These are phyloP conservation scores for Canna indica DNA, from an alignment of 176 grass and related monocot genomes.

Conservation along the genomic window DNA sequence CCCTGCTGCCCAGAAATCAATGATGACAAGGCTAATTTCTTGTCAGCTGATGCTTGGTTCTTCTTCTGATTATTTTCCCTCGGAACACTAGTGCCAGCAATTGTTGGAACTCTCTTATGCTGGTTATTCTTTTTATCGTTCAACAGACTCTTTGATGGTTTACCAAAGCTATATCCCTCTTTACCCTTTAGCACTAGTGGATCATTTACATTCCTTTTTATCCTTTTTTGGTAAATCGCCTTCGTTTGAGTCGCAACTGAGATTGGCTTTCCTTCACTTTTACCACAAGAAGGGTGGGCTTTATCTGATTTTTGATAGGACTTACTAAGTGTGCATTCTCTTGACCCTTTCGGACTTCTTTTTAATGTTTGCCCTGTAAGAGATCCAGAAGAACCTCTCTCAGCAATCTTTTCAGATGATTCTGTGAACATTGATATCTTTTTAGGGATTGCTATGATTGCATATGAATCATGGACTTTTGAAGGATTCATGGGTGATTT, in stretches of 20 bases:
- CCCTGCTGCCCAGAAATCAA: conserved; percentile 31
- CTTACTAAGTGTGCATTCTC: conserved; percentile 3
- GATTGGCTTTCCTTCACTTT: conserved; percentile 35
- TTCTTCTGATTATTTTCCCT: conserved; percentile 67
- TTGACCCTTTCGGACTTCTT: conserved; percentile 23
- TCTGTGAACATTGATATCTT: conserved; percentile 35
- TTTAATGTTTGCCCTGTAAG: conserved; percentile 28
- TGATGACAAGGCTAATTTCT: conserved; percentile 41
- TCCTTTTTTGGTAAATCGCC: conserved; percentile 33
- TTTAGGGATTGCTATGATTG: conserved; percentile 27
- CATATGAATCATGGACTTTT: conserved; percentile 34
- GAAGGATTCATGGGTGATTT: conserved; percentile 20
- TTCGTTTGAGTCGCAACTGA: conserved; percentile 24
- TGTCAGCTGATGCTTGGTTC: conserved; percentile 27
- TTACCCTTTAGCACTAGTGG: conserved; percentile 23
- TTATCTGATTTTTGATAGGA: conserved; percentile 25
- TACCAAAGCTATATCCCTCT: conserved; percentile 15
- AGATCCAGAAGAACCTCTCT: conserved; percentile 7
- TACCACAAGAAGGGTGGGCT: conserved; percentile 31
- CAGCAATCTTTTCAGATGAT: conserved; percentile 21
- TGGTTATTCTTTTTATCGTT: conserved; percentile 31
- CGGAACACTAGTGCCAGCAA: conserved; percentile 8
- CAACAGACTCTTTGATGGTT: conserved; percentile 15
- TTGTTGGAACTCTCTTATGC: conserved; percentile 10
- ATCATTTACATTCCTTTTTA: conserved; percentile 24